Evolutionary conservation across 805 yeast genomes (phyloP), one percentile per base, ranked within the genome.

Genomic region (Lachancea quebecensis): DNA sequence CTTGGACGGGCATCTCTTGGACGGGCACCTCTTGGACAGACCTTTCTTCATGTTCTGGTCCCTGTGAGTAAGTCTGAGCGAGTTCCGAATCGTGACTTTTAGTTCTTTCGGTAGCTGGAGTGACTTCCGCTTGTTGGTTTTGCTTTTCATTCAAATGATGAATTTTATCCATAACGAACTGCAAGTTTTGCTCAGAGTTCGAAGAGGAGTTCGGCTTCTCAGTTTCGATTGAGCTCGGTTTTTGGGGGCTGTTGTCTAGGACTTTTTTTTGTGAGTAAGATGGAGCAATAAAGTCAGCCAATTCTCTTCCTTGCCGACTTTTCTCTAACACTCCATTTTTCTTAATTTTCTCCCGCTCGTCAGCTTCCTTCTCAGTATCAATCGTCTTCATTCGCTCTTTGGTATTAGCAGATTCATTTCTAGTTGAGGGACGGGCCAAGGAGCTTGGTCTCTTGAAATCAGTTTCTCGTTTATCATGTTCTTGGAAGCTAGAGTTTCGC

Each of bases 401-500:
- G 7, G 7, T 7, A 21, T 7, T 21, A 21, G 25, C 25, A 21
- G 25, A 7, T 21, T 21, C 25, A 7, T 21, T 21, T 21, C 7
- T 7, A 21, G 4, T 4, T 21, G 25, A 21, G 25, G 7, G 7
- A 21, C 6, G 25, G 25, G 25, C 25, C 4, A 7, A 21, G 25
- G 6, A 4, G 25, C 25, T 21, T 4, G 25, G 25, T 21, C 7
- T 21, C 25, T 21, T 21, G 25, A 4, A 4, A 4, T 21, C 25
- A 4, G 25, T 7, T 21, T 21, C 7, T 7, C 7, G 25, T 21
- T 21, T 4, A 4, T 30, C 33, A 4, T 14, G 17, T 12, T 6
- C 44, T 38, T 54, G 0, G 85, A 82, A 34, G 55, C 2, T n/a
- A 16, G 36, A 39, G 27, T 10, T 10, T 3, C n/a, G 16, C 16